Conservation (phyloP, 345 rosid species). For the Lepidium didymum region DNA sequence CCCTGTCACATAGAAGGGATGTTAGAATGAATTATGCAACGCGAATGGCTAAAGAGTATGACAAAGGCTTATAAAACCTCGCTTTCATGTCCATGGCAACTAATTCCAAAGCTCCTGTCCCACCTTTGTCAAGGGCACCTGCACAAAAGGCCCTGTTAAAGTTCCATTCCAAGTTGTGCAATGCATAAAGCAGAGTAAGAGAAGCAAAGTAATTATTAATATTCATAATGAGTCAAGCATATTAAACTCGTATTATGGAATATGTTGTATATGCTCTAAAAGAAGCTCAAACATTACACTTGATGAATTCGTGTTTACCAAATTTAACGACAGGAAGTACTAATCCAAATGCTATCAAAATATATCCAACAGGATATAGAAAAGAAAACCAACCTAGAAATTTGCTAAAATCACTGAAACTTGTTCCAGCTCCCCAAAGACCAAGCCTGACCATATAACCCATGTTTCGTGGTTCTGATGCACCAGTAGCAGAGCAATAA, state of each 20-base stretch:
- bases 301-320: neutral
- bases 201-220: neutral
- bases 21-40: slow-evolving; percentile 11
- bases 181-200: neutral
- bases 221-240: neutral
- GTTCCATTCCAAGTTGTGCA: neutral
- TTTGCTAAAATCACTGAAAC: slow-evolving; percentile 62
- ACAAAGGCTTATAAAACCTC: slow-evolving; percentile 44
- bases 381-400: slow-evolving; percentile 51
- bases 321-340: neutral
- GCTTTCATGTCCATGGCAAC: slow-evolving; percentile 99
- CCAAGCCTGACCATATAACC: slow-evolving; percentile 99
- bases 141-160: slow-evolving; percentile 21
- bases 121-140: slow-evolving; percentile 97
- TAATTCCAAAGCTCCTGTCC: slow-evolving; percentile 96
- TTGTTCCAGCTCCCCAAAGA: slow-evolving; percentile 97
- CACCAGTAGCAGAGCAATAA: slow-evolving; percentile 99
- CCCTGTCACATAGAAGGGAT: slow-evolving; percentile 46
- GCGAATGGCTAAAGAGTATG: neutral
- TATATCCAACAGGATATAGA: neutral
- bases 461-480: slow-evolving; percentile 99
- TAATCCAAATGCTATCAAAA: neutral
- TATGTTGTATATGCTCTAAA: neutral
- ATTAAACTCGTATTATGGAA: neutral
- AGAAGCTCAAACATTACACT: neutral